Conservation (phyloP, 176 grass and related monocot species). For the Bothriochloa decipiens region DNA sequence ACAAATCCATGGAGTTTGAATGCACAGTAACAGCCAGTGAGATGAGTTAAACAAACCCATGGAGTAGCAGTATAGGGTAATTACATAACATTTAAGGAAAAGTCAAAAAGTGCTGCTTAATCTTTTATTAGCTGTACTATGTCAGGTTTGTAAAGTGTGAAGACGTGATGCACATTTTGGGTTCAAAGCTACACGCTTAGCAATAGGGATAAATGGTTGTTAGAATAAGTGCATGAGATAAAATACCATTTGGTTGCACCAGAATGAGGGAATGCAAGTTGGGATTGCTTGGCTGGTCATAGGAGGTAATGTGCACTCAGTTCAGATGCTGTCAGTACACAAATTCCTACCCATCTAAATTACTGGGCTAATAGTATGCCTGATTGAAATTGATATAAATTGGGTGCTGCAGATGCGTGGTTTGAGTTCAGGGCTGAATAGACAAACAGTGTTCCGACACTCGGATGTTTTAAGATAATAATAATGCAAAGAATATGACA, state of each 20-base stretch:
- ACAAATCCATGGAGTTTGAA: background rate
- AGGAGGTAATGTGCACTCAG: background rate
- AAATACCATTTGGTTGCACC: background rate
- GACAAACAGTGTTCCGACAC: background rate
- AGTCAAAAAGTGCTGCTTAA: background rate
- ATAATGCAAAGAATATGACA: slow-evolving; percentile 5
- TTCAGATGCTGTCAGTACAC: background rate
- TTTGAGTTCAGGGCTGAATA: background rate
- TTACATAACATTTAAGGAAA: background rate
- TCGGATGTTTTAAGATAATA: background rate
- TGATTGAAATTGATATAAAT: background rate
- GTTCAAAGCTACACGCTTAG: background rate
- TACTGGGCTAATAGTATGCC: background rate
- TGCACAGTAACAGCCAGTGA: background rate
- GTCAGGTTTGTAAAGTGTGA: background rate
- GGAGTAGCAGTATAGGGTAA: background rate
- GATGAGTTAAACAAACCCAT: background rate
- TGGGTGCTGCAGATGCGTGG: background rate
- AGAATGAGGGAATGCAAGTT: background rate
- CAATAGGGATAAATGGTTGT: background rate
- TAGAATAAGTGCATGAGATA: background rate
- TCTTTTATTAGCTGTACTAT: background rate
- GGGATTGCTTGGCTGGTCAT: background rate
- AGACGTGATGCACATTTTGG: background rate
- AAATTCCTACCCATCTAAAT: background rate